Evolutionary conservation across 768 basidiomycete species (phyloP).

Genomic region (Tremella mesenterica): DNA sequence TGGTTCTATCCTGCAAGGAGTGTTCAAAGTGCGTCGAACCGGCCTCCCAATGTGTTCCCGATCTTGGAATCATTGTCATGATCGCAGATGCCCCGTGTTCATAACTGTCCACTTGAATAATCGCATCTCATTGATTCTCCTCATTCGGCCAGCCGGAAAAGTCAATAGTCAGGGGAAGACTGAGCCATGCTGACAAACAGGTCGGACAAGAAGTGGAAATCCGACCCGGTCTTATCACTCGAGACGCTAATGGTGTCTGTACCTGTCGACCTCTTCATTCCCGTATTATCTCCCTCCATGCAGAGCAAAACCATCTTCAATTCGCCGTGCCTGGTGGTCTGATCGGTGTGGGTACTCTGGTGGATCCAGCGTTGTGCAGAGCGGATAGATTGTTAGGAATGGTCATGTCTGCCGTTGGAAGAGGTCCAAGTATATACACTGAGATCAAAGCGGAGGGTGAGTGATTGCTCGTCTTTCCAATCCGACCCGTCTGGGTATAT

Average conservation of each 20-base stretch:
- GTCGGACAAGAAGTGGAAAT: conserved; percentile 93
- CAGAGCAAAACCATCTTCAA: conserved; percentile 85
- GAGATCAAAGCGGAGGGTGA: conserved; percentile 46
- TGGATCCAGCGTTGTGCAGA: conserved; percentile 92
- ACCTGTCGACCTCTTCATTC: conserved; percentile 90
- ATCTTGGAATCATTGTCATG: too few species aligned
- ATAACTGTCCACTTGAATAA: too few species aligned
- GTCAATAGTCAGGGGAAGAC: too few species aligned
- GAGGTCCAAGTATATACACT: conserved; percentile 85
- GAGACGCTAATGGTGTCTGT: conserved; percentile 80
- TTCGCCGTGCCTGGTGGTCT: conserved; percentile 96
- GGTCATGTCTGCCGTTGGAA: conserved; percentile 88
- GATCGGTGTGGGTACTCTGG: conserved; percentile 95
- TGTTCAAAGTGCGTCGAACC: conserved; percentile 53
- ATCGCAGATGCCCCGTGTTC: too few species aligned
- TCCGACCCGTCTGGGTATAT: neutral
- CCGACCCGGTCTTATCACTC: conserved; percentile 90
- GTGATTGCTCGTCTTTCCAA: conserved; percentile 4
- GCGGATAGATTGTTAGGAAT: conserved; percentile 95
- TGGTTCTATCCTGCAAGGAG: conserved; percentile 87
- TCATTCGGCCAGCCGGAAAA: too few species aligned
- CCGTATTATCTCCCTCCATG: conserved; percentile 79
- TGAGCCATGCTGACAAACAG: conserved; percentile 15
- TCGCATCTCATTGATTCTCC: too few species aligned
- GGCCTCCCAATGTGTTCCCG: too few species aligned